These are phyloP conservation scores for Lactifluus subvellereus DNA, from an alignment of 768 basidiomycete genomes.

Conservation along the genomic window DNA sequence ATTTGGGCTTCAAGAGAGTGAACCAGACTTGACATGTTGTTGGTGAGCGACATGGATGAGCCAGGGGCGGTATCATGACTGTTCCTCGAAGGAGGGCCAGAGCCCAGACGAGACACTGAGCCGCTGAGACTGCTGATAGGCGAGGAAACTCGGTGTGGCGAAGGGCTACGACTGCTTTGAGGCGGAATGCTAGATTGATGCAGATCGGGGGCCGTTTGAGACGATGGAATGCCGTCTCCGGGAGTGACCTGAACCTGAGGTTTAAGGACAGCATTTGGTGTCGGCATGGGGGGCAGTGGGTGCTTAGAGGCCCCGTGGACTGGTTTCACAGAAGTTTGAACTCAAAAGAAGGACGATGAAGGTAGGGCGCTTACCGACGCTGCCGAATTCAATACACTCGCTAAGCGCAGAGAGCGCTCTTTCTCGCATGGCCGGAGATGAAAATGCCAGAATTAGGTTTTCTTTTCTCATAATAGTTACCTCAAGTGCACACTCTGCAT, in stretches of 20 bases:
- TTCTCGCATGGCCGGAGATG: slow-evolving; percentile 54
- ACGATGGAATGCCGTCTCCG: slow-evolving; percentile 11
- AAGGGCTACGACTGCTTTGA: slow-evolving; percentile 25
- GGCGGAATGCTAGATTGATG: background rate
- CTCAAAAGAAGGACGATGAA: background rate
- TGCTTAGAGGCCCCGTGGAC: slow-evolving; percentile 44
- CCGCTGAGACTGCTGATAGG: slow-evolving; percentile 15
- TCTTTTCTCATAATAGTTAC: slow-evolving; percentile 88
- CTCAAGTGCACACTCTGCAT: slow-evolving; percentile 62
- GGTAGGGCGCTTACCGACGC: slow-evolving; percentile 49
- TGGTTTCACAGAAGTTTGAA: background rate
- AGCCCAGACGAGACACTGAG: slow-evolving; percentile 1
- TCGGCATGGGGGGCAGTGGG: slow-evolving; percentile 63
- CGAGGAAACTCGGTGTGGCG: slow-evolving; percentile 24
- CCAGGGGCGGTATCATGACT: slow-evolving; percentile 2
- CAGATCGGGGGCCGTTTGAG: slow-evolving; percentile 24
- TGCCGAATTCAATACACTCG: slow-evolving; percentile 82
- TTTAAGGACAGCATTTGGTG: slow-evolving; percentile 30
- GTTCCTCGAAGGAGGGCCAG: slow-evolving; percentile 18
- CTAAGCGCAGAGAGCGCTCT: slow-evolving; percentile 61
- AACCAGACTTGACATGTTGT: slow-evolving; percentile 26
- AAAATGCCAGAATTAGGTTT: slow-evolving; percentile 58
- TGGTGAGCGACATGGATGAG: slow-evolving; percentile 16
- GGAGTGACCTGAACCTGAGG: background rate
- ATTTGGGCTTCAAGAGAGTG: slow-evolving; percentile 31